A percentile compares a stretch with the other conserved stretches of the same genome.
Evolutionary conservation across 2,329 filamentous ascomycete species (phyloP).

Genomic region (Lomentospora prolificans): DNA sequence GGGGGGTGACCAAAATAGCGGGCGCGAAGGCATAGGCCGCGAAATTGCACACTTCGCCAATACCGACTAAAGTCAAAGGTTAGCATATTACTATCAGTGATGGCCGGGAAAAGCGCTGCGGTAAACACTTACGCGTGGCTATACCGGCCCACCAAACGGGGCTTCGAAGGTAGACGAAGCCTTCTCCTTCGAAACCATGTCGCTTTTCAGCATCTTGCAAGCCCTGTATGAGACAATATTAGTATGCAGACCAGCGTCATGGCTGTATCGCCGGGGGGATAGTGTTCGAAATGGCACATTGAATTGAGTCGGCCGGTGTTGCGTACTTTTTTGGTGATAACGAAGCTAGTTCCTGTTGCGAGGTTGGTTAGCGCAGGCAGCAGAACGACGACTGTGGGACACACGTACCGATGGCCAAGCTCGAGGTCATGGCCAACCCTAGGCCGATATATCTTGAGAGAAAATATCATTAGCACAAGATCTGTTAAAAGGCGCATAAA

Average conservation of each 20-base stretch:
- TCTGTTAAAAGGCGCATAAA: not conserved
- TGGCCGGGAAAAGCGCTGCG: not conserved
- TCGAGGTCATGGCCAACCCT: constrained; percentile 64
- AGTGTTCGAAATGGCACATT: not conserved
- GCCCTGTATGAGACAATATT: constrained; percentile 4
- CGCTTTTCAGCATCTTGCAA: constrained; percentile 61
- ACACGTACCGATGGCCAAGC: constrained; percentile 60
- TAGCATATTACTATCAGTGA: not conserved
- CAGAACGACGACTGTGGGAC: constrained; percentile 11
- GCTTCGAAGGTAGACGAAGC: constrained; percentile 86
- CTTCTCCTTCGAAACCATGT: constrained; percentile 94
- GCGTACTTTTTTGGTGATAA: constrained; percentile 94
- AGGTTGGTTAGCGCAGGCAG: not conserved
- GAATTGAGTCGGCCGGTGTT: constrained; percentile 10
- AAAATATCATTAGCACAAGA: not conserved
- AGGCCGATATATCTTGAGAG: constrained; percentile 61
- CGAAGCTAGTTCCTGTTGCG: constrained; percentile 75
- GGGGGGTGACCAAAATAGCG: constrained; percentile 92
- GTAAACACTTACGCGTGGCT: constrained; percentile 60
- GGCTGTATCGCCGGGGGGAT: not conserved
- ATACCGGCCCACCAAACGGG: constrained; percentile 98
- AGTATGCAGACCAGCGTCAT: too few relatives aligned
- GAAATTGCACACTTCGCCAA: constrained; percentile 95
- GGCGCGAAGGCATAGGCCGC: constrained; percentile 96
- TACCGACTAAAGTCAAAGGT: constrained; percentile 53